These are phyloP conservation scores for Pseudotulostoma volvatum DNA, from an alignment of 495 filamentous ascomycete species.

Conservation along the genomic window DNA sequence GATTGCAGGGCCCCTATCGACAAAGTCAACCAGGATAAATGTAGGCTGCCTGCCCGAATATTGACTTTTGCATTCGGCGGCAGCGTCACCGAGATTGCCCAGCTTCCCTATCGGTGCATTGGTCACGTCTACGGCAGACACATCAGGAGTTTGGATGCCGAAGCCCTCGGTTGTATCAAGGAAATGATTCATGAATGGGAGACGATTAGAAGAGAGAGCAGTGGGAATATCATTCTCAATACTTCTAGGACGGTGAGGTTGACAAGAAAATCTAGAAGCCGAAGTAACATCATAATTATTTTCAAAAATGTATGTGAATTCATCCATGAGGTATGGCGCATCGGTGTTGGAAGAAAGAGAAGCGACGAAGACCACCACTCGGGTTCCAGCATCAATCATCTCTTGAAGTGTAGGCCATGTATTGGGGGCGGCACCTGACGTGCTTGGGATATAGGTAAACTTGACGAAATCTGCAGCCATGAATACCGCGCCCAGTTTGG, in stretches of 20 bases:
- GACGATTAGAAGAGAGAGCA: conserved; percentile 28
- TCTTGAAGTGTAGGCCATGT: conserved; percentile 54
- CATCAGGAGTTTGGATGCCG: conserved; percentile 43
- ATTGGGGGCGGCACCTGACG: conserved; percentile 23
- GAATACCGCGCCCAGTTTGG: conserved; percentile 40
- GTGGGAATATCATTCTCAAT: conserved; percentile 23
- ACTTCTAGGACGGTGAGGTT: conserved; percentile 41
- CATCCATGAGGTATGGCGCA: conserved; percentile 52
- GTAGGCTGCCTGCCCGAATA: conserved; percentile 40
- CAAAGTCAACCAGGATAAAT: conserved; percentile 64
- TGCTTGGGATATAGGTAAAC: conserved; percentile 43
- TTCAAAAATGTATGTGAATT: conserved; percentile 65
- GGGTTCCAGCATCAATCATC: conserved; percentile 46
- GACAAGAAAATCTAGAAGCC: conserved; percentile 46
- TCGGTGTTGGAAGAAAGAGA: conserved; percentile 25
- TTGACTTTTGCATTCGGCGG: conserved; percentile 33
- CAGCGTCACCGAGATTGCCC: conserved; percentile 47
- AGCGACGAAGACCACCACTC: conserved; percentile 51
- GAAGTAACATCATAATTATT: conserved; percentile 54
- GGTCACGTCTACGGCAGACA: conserved; percentile 38
- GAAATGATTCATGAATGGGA: conserved; percentile 63
- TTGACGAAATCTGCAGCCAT: conserved; percentile 37
- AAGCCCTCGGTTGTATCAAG: conserved; percentile 34
- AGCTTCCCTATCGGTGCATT: conserved; percentile 35
- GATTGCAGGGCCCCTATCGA: conserved; percentile 44